Conservation (phyloP, 177 flowering plant species). For the Telopea speciosissima region DNA sequence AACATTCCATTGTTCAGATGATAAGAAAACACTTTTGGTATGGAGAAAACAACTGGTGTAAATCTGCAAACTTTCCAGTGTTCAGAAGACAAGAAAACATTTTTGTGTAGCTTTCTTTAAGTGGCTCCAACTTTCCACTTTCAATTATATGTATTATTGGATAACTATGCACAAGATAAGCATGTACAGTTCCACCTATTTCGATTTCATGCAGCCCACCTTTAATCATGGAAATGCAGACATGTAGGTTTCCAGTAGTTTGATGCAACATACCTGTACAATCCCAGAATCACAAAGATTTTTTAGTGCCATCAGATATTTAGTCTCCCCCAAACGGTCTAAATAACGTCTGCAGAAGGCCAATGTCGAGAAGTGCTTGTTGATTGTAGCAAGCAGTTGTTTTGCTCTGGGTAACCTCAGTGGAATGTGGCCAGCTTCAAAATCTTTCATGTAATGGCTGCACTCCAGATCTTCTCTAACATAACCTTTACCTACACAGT, state of each 20-base stretch:
- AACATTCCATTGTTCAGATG: too few species aligned
- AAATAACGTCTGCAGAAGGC: slow-evolving; percentile 96
- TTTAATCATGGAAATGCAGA: not conserved
- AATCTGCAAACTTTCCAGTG: too few species aligned
- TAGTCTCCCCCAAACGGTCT: slow-evolving; percentile 92
- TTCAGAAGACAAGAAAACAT: too few species aligned
- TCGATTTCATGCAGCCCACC: not conserved
- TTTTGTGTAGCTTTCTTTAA: too few species aligned
- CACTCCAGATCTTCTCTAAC: slow-evolving; percentile 97
- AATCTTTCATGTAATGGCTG: slow-evolving; percentile 98
- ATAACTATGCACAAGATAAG: not conserved
- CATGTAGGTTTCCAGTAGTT: not conserved
- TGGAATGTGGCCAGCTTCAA: slow-evolving; percentile 92
- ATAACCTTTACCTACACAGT: slow-evolving; percentile 79
- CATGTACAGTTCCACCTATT: not conserved
- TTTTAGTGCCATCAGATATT: slow-evolving; percentile 92
- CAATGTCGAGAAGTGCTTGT: slow-evolving; percentile 90
- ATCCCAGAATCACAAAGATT: slow-evolving; percentile 89
- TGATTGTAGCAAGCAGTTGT: slow-evolving; percentile 85
- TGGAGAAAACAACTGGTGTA: too few species aligned
- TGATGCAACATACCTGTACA: slow-evolving; percentile 61
- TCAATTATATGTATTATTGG: not conserved
- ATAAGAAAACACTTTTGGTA: too few species aligned
- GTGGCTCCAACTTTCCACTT: not conserved
- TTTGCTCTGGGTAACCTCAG: slow-evolving; percentile 89